Evolutionary conservation across 1,139 yeast species (phyloP), one percentile per base, ranked within the genome.

Genomic region (Arxiozyma heterogenica): DNA sequence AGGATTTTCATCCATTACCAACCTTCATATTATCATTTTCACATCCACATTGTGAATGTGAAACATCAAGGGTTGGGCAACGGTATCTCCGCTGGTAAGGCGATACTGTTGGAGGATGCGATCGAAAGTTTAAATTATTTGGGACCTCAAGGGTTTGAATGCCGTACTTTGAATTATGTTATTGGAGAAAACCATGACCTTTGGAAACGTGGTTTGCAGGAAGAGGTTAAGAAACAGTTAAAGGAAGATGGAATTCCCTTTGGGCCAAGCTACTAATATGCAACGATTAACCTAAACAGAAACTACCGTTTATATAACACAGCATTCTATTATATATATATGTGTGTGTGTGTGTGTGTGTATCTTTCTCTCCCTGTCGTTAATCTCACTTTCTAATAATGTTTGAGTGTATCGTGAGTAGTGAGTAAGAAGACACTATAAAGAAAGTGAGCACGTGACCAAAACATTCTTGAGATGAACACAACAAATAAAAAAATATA

Each of bases 1-100:
- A 78, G 95, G 58, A 69, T 89, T 1, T 91, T 85, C 64, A 76
- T 90, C 51, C 98, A 90, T 68, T 90, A 93, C 69, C 98, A 91
- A 60, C 99, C 99, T 0, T 87, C 96, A 0, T 93, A 93, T 68
- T 93, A 93, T 66, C 98, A 93, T 66, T 84, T 93, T 74, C 98
- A 93, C 67, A 78, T 93, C 44, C 98, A 93, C 66, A 83, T 87
- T 15, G 95, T 90, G 22, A 86, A 85, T 61, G 76, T 86, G 7
- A 75, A 73, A 23, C 88, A 86, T 61, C 81, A 83, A 1, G 95
- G 95, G 0, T 66, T 84, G 51, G 94, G 93, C 6, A 80, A 79
- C 57, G 87, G 93, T 2, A 79, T 83, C 52, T 74, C 81, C 20
- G 82, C 81, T 12, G 98, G 98, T 1, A 86, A 86, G 63, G 96